A percentile compares a stretch with the other conserved stretches of the same genome.
Conservation (phyloP, 2,329 filamentous ascomycete species). For the Annulohypoxylon truncatum region DNA sequence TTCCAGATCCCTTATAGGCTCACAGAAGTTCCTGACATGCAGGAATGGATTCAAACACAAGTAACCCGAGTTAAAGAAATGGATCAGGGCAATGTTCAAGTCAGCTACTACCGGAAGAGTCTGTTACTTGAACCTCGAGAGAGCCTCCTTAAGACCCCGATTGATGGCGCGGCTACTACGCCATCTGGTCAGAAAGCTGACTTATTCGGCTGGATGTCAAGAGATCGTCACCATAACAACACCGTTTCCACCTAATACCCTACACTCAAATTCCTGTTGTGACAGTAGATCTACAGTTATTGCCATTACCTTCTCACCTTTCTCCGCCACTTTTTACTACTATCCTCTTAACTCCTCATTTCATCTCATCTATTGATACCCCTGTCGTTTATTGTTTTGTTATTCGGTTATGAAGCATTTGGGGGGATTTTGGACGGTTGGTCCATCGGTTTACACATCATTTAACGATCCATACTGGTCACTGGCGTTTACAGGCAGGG, state of each 20-base stretch:
- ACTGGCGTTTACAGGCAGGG: slow-evolving; percentile 39
- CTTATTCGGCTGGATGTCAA: slow-evolving; percentile 64
- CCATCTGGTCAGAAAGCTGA: slow-evolving; percentile 53
- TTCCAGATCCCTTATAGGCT: slow-evolving; percentile 95
- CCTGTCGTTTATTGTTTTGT: slow-evolving; percentile 44
- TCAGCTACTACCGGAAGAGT: slow-evolving; percentile 81
- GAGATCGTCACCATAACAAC: slow-evolving; percentile 55
- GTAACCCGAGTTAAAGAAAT: slow-evolving; percentile 78
- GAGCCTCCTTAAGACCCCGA: slow-evolving; percentile 50
- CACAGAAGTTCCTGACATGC: slow-evolving; percentile 84
- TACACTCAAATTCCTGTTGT: neutral
- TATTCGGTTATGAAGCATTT: slow-evolving; percentile 45
- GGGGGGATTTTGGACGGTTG: slow-evolving; percentile 40
- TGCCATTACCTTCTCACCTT: neutral
- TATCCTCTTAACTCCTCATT: slow-evolving; percentile 26
- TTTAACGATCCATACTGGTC: slow-evolving; percentile 43
- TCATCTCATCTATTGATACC: slow-evolving; percentile 50
- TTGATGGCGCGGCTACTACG: slow-evolving; percentile 46
- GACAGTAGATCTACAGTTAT: neutral
- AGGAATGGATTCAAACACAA: slow-evolving; percentile 90
- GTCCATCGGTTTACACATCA: slow-evolving; percentile 39
- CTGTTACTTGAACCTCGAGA: slow-evolving; percentile 84
- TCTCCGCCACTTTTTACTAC: slow-evolving; percentile 3
- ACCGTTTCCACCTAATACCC: slow-evolving; percentile 42
- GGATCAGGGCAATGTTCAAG: slow-evolving; percentile 67